phyloP scores from a whole-genome alignment of 371 early-diverging fungal species.

The Zychaea mexicana region DNA sequence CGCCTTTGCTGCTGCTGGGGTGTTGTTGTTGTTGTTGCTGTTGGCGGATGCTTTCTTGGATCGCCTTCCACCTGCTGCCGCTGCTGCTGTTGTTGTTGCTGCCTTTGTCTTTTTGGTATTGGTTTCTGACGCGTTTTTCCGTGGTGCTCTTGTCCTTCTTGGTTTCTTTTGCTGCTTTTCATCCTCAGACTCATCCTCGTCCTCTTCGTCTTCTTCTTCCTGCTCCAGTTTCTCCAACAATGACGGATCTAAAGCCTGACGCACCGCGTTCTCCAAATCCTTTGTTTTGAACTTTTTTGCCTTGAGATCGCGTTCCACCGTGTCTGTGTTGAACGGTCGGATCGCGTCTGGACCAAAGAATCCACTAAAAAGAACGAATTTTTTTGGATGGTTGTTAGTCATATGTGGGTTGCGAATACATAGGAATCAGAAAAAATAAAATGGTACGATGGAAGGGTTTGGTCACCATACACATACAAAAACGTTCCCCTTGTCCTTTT shows the following conservation, averaged over 20 bases:
- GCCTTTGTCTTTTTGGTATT: constrained; percentile 5
- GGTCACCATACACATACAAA: not conserved
- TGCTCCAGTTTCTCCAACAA: constrained; percentile 21
- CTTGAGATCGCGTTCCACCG: constrained; percentile 48
- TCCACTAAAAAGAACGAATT: constrained; percentile 32
- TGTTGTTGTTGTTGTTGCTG: not conserved
- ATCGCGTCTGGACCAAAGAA: constrained; percentile 54
- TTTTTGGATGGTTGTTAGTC: too few species aligned
- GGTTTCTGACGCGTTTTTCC: constrained; percentile 7
- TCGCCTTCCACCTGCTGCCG: not conserved
- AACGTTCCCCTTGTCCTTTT: not conserved
- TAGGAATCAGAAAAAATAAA: too few species aligned
- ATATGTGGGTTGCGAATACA: too few species aligned
- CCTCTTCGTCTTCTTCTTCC: constrained; percentile 15
- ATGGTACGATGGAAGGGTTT: too few species aligned
- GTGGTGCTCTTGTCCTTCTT: constrained; percentile 10
- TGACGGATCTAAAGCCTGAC: constrained; percentile 43
- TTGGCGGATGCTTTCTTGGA: not conserved
- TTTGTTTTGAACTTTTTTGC: constrained; percentile 55
- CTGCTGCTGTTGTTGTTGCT: too few species aligned
- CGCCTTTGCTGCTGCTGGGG: not conserved
- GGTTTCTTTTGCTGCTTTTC: constrained; percentile 6
- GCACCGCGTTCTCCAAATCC: constrained; percentile 49
- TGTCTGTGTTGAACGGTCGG: constrained; percentile 43
- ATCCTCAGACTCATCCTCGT: constrained; percentile 13